Base-by-base conservation (phyloP, 768 basidiomycete genomes). In the Lactifluus pinguis region DNA sequence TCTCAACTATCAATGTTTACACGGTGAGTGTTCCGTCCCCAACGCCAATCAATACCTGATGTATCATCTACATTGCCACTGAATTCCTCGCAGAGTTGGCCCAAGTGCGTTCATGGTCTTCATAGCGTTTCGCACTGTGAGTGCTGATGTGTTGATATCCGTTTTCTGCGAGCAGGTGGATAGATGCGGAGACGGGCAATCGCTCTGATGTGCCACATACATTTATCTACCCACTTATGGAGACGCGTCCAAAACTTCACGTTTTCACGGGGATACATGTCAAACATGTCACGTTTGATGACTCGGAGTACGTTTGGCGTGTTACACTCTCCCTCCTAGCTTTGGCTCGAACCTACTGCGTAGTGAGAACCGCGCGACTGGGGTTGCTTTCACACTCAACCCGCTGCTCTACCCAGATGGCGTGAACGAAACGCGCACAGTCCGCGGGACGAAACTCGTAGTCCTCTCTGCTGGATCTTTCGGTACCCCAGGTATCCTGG, bases 201-300 rank as follows among this genome's bases (percentile, higher is more conserved):
- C 79, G 85, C 21, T 84, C 83, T 0, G 84, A 86, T 66, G 67
- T 77, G 0, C 75, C 85, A 6, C 78, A 77, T 17, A 36, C 69
- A 50, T 74, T 73, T 57, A 51, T 79, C 2, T 79, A 77, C 51
- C 64, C 64, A 1, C 55, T 64, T 34, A 71, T 72, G 13, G 68
- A 71, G 6, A 61, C 61, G 0, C 57, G 70, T 6, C 66, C 66
- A 14, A 76, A 76, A 59, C 44, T 79, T 1, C 65, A 68, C 15
- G 58, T 76, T 25, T 15, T 68, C 0, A 72, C 70, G 1, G 76
- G 71, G 0, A 71, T 68, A 47, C 64, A 66, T 11, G 76, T 76
- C 10, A 74, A 71, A 44, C 72, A 74, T 10, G 65, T 77, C 15
- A 29, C 69, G 8, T 64, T 77, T 52, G 71, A 76, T 19, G 41